Conservation (phyloP, 2,329 filamentous ascomycete species). For the Scolecobasidium constrictum region DNA sequence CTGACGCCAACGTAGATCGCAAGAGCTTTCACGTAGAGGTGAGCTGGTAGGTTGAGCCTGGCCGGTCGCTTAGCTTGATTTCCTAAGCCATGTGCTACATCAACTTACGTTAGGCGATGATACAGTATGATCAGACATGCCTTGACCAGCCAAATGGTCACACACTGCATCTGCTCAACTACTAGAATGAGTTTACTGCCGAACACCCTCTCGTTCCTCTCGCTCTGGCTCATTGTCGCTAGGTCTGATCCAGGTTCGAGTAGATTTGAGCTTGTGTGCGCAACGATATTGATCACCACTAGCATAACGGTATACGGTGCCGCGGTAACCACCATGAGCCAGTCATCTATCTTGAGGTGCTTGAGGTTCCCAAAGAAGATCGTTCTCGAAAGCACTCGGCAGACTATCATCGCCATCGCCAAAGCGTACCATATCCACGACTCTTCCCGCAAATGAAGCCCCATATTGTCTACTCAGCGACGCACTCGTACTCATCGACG, state of each 20-base stretch:
- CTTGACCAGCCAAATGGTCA: conserved; percentile 42
- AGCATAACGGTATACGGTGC: conserved; percentile 24
- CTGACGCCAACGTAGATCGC: conserved; percentile 33
- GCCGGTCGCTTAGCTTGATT: conserved; percentile 14
- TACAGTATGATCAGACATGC: conserved; percentile 44
- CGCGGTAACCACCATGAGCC: conserved; percentile 24
- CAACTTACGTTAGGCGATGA: conserved; percentile 33
- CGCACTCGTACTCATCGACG: background rate
- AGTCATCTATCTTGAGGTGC: conserved; percentile 23
- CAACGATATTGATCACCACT: conserved; percentile 21
- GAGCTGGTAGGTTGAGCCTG: conserved; percentile 19
- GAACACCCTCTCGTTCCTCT: conserved; percentile 31
- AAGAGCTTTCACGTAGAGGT: conserved; percentile 31
- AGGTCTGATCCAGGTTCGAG: conserved; percentile 22
- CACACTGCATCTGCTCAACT: conserved; percentile 42
- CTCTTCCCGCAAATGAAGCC: conserved; percentile 8
- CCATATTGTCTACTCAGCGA: conserved; percentile 3
- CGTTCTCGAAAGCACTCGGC: conserved; percentile 9
- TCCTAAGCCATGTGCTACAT: conserved; percentile 15
- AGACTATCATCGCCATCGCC: conserved; percentile 8
- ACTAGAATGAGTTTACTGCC: conserved; percentile 46
- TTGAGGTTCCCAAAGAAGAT: conserved; percentile 8
- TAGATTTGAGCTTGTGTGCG: conserved; percentile 23
- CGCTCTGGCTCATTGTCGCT: conserved; percentile 21
- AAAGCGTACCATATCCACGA: conserved; percentile 12